These are phyloP conservation scores for Botrytis porri DNA, from an alignment of 2,329 filamentous ascomycete species.

Conservation along the genomic window DNA sequence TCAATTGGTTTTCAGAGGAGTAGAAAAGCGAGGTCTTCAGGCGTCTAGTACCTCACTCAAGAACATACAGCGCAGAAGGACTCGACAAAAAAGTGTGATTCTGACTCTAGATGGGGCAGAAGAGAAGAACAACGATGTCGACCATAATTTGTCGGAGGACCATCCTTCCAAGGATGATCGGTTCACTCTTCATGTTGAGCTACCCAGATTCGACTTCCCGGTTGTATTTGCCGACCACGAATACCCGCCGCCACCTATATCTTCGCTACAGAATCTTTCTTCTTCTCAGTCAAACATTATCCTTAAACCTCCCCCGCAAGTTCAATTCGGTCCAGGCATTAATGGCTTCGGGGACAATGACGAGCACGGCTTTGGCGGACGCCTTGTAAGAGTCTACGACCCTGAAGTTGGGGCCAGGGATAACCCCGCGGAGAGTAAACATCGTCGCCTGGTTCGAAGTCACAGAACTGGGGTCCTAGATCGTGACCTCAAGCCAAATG, in stretches of 20 bases:
- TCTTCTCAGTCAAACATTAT: constrained; percentile 66
- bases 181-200: constrained; percentile 84
- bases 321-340: constrained; percentile 87
- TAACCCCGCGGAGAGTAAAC: constrained; percentile 94
- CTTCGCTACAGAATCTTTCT: constrained; percentile 64
- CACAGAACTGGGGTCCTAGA: constrained; percentile 89
- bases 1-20: constrained; percentile 84
- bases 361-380: constrained; percentile 49
- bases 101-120: constrained; percentile 37
- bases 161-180: constrained; percentile 48
- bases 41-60: constrained; percentile 63
- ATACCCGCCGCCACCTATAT: constrained; percentile 81
- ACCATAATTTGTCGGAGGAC: constrained; percentile 41
- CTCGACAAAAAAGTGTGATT: constrained; percentile 34
- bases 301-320: constrained; percentile 78
- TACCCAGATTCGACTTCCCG: constrained; percentile 92
- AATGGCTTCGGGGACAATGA: constrained; percentile 58
- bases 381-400: constrained; percentile 84
- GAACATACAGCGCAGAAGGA: constrained; percentile 50
- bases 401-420: constrained; percentile 85
- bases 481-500: constrained; percentile 92
- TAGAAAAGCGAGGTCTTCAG: constrained; percentile 72
- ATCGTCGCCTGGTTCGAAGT: constrained; percentile 85
- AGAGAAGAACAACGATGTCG: constrained; percentile 39
- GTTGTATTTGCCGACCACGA: constrained; percentile 94